Evolutionary conservation across 345 rosid genomes (phyloP).

Genomic region (Eucalyptus grandis): DNA sequence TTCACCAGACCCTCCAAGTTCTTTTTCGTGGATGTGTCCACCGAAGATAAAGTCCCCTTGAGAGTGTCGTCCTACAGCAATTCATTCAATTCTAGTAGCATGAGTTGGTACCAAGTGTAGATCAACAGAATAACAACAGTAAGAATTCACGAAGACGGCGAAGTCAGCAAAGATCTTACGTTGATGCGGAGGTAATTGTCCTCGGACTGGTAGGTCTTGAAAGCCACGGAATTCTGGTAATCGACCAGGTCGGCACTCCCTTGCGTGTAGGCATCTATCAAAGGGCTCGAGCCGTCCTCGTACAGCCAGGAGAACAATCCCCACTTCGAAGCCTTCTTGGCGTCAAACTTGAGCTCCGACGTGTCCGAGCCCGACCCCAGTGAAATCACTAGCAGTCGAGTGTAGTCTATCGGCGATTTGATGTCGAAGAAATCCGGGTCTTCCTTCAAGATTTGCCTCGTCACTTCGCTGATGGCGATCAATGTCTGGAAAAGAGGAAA

Average conservation of each 20-base stretch:
- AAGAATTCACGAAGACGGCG: neutral
- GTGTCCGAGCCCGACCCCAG: conserved; percentile 50
- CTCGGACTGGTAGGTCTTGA: conserved; percentile 40
- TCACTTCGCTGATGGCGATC: conserved; percentile 54
- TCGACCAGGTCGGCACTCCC: conserved; percentile 52
- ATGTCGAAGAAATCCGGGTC: conserved; percentile 28
- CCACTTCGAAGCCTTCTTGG: conserved; percentile 48
- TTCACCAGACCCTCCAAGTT: conserved; percentile 38
- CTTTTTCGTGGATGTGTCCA: conserved; percentile 32
- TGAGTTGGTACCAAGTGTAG: neutral
- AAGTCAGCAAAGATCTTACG: conserved; percentile 12
- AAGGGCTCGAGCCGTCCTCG: conserved; percentile 32
- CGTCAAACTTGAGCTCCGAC: conserved; percentile 14
- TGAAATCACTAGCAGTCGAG: conserved; percentile 47
- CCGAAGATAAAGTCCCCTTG: conserved; percentile 18
- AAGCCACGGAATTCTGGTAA: conserved; percentile 36
- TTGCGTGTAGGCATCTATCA: conserved; percentile 31
- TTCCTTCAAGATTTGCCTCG: conserved; percentile 30
- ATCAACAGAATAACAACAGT: neutral
- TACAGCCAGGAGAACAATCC: conserved; percentile 51
- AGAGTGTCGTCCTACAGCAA: conserved; percentile 33
- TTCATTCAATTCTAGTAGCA: neutral
- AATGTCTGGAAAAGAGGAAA: conserved; percentile 24
- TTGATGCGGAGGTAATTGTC: conserved; percentile 55
- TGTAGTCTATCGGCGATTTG: conserved; percentile 25